Base-by-base conservation (phyloP, 1,284 basidiomycete species). In the Austropuccinia psidii region DNA sequence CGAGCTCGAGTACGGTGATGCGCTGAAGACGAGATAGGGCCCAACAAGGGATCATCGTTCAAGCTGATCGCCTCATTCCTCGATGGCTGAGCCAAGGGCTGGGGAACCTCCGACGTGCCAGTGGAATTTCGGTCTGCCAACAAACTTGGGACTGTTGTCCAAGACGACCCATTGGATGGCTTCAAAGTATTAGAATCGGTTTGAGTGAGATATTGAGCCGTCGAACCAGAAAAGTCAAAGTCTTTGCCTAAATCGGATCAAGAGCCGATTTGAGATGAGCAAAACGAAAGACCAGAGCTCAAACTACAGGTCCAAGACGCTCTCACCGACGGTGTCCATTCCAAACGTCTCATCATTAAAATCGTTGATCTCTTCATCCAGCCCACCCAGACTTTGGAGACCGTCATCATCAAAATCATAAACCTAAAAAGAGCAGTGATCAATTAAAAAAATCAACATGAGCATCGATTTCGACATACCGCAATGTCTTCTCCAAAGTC, bases 331-430 rank as follows among this genome's bases (percentile, higher is more conserved):
- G 37, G 49, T 49, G n/a, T 74, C 72, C 62, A 74, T 58, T 49
- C 72, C 72, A 41, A 74, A 74, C 15, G 72, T 74, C 52, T 74
- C 62, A 35, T 74, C 72, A 66, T 74, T 74, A 43, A 74, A 74
- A 60, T 74, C 72, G 45, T 79, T 80, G 45, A 83, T 81, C 81
- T 94, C 89, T 5, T 92, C 86, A 29, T 88, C 82, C 43, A 87
- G 83, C 2, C 94, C 83, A 80, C 94, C 91, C 76, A 83, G 85
- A 19, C 90, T 65, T 54, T 58, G 81, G 24, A 82, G 78, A n/a
- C 80, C 72, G 2, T 62, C 43, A 21, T 54, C 41, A 33, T 33
- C n/a, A 43, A n/a, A 45, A 8, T 41, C 72, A 58, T 74, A 74
- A 15, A 74, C 72, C 72, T 74, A 35, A 35, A 17, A 49, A 45